Conservation (phyloP, 768 basidiomycete species). For the Kondoa subrosea region DNA sequence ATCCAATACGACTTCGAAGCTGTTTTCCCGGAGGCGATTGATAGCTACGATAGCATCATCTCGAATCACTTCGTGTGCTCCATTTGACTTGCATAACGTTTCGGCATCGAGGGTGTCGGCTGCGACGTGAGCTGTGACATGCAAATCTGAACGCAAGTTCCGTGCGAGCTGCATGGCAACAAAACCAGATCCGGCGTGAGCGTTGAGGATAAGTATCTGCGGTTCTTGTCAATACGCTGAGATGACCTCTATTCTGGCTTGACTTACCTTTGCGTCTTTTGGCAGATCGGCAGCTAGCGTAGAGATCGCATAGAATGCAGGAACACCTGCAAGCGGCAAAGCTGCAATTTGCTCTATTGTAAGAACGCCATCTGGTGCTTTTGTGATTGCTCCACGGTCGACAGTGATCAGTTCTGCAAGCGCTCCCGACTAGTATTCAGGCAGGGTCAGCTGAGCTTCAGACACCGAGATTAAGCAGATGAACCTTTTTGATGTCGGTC, state of each 20-base stretch:
- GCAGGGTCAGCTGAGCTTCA: not conserved
- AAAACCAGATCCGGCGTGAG: constrained; percentile 25
- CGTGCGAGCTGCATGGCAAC: constrained; percentile 23
- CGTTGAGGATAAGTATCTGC: constrained; percentile 24
- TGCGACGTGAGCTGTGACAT: constrained; percentile 23
- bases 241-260: not conserved
- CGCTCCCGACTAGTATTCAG: constrained; percentile 21
- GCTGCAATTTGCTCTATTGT: constrained; percentile 24
- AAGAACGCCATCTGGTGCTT: constrained; percentile 22
- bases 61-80: constrained; percentile 23
- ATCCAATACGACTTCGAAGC: constrained; percentile 28
- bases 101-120: constrained; percentile 21
- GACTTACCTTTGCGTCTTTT: constrained; percentile 19
- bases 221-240: not conserved
- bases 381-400: constrained; percentile 22
- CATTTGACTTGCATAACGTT: constrained; percentile 11
- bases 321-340: constrained; percentile 22
- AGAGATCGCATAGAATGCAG: constrained; percentile 24
- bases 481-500: constrained; percentile 20
- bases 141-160: constrained; percentile 19
- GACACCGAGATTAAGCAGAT: not conserved
- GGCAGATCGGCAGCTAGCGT: constrained; percentile 17
- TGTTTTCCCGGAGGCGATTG: constrained; percentile 24
- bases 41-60: constrained; percentile 26
- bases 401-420: constrained; percentile 25